phyloP scores from a whole-genome alignment of 2,329 filamentous ascomycete species.

The Fusarium sarcochroum region DNA sequence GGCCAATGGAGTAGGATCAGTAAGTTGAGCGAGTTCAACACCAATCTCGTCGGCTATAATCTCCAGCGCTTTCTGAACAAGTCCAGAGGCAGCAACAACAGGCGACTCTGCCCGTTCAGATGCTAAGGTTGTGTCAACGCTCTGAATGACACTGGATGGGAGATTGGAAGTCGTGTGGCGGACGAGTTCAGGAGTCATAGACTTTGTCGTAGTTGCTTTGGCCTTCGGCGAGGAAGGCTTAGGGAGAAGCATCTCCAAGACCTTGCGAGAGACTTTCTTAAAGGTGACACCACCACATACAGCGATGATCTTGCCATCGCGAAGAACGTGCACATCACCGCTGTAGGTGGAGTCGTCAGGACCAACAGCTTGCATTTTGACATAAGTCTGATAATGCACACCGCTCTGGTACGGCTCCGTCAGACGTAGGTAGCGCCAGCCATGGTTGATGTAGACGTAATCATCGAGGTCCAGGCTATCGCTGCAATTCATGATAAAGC shows the following conservation, averaged over 20 bases:
- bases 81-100: fast-evolving
- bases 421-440: too few relatives aligned
- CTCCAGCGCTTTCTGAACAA: neutral
- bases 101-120: neutral
- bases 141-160: fast-evolving
- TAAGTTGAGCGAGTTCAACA: too few relatives aligned
- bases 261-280: neutral
- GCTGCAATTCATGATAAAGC: too few relatives aligned
- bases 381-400: too few relatives aligned
- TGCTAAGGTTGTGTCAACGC: neutral
- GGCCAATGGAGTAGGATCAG: too few relatives aligned
- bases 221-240: fast-evolving
- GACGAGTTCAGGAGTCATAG: neutral
- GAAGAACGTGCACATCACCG: neutral
- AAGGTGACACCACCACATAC: neutral
- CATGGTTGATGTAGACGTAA: too few relatives aligned
- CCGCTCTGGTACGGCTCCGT: too few relatives aligned
- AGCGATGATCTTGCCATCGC: neutral
- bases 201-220: fast-evolving
- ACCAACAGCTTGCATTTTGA: too few relatives aligned
- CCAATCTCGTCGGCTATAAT: neutral
- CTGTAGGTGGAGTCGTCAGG: neutral
- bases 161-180: neutral
- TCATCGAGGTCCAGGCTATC: neutral
- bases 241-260: neutral